Evolutionary conservation across 1,284 basidiomycete species (phyloP).

Genomic region (Pseudozyma sp.): DNA sequence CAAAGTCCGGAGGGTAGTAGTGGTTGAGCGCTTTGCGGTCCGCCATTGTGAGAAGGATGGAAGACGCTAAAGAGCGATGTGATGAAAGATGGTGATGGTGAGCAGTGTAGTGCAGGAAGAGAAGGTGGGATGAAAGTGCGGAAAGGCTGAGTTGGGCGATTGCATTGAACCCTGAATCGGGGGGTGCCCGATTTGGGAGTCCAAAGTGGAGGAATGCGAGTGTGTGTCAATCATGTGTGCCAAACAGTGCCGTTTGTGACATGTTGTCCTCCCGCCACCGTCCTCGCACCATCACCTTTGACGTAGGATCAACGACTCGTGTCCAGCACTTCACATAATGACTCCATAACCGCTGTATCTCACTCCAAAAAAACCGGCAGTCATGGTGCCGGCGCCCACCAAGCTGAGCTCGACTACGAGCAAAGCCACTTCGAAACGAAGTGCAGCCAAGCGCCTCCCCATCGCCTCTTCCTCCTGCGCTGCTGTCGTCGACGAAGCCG

Average conservation of each 20-base stretch:
- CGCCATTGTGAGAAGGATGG: slow-evolving; percentile 62
- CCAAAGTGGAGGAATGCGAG: slow-evolving; percentile 6
- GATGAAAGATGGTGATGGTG: not conserved
- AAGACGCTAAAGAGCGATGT: not conserved
- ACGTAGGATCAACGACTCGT: not conserved
- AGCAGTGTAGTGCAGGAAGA: not conserved
- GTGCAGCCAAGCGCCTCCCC: slow-evolving; percentile 6
- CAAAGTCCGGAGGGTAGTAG: slow-evolving; percentile 81
- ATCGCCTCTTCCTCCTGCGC: not conserved
- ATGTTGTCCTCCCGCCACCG: slow-evolving; percentile 8
- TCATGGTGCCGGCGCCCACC: slow-evolving; percentile 41
- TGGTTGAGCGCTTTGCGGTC: slow-evolving; percentile 70
- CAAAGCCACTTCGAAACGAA: slow-evolving; percentile 17
- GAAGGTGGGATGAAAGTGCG: not conserved
- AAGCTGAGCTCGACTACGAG: slow-evolving; percentile 19
- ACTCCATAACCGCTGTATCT: not conserved
- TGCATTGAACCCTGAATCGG: not conserved
- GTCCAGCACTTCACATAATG: slow-evolving; percentile 5
- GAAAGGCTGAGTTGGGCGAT: no score
- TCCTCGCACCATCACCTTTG: not conserved
- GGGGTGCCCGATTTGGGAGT: not conserved
- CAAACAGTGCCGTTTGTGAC: not conserved
- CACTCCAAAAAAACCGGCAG: not conserved
- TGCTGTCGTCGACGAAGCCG: slow-evolving; percentile 12
- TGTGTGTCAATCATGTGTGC: not conserved